These are phyloP conservation scores for Phytophthora colocasiae DNA, from an alignment of 352 stramenopile genomes.

Conservation along the genomic window DNA sequence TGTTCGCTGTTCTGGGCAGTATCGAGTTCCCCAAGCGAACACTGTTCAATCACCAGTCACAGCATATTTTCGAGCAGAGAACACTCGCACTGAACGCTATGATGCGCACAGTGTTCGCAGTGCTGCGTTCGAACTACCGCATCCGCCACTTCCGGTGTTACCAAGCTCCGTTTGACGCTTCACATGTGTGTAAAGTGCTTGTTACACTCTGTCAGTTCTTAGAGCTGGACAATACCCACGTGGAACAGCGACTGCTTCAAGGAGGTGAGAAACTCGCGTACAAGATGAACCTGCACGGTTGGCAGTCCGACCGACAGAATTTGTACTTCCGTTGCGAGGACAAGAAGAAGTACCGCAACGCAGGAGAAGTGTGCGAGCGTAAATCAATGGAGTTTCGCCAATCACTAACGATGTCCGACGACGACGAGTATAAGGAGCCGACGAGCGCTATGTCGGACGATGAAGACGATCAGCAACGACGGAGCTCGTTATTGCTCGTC, in stretches of 20 bases:
- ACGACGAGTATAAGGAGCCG: constrained; percentile 23
- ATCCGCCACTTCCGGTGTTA: constrained; percentile 41
- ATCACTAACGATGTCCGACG: constrained; percentile 21
- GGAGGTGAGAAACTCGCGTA: constrained; percentile 30
- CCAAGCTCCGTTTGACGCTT: constrained; percentile 11
- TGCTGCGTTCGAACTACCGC: constrained; percentile 42
- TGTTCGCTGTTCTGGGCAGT: constrained; percentile 47
- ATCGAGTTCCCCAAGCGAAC: constrained; percentile 60
- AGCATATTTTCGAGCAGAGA: constrained; percentile 37
- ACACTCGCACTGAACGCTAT: constrained; percentile 37
- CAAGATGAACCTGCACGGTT: constrained; percentile 51
- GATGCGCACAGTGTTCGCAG: constrained; percentile 37
- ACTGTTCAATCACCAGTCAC: constrained; percentile 57
- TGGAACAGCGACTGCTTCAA: constrained; percentile 36
- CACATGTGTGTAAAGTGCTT: constrained; percentile 50
- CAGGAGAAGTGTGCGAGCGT: constrained; percentile 10
- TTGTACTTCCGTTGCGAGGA: constrained; percentile 37
- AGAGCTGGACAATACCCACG: constrained; percentile 31
- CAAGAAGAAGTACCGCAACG: constrained; percentile 31
- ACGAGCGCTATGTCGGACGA: constrained; percentile 17
- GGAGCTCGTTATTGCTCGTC: constrained; percentile 27
- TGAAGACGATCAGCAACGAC: constrained; percentile 16
- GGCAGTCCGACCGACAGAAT: constrained; percentile 48
- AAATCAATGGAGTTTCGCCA: constrained; percentile 33
- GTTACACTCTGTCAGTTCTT: constrained; percentile 45